Percentiles rank a stretch among this genome's conserved stretches.
These are phyloP conservation scores for Fusarium nanum DNA, from an alignment of 2,329 filamentous ascomycete species.

Conservation along the genomic window DNA sequence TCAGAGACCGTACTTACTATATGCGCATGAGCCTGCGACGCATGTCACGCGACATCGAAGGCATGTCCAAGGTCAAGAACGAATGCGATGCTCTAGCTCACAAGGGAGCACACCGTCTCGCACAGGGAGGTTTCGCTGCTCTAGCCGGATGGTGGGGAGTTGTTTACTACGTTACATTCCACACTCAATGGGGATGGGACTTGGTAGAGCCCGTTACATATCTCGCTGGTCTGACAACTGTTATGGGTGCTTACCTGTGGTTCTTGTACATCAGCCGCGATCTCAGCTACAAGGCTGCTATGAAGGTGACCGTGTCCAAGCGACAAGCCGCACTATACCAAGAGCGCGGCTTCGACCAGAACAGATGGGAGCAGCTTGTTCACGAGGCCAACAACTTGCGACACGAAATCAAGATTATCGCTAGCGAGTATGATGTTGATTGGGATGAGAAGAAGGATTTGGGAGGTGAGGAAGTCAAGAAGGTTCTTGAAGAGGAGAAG, in stretches of 20 bases:
- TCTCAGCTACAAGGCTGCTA: conserved; percentile 84
- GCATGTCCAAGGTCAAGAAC: conserved; percentile 78
- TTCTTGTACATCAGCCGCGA: conserved; percentile 93
- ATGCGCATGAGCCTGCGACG: conserved; percentile 81
- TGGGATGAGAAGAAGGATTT: conserved; percentile 85
- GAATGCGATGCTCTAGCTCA: conserved; percentile 85
- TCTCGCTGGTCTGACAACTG: conserved; percentile 83
- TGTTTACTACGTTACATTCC: conserved; percentile 78
- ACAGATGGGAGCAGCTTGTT: conserved; percentile 81
- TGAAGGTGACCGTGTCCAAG: conserved; percentile 86
- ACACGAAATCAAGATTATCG: conserved; percentile 82
- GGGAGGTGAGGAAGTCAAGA: conserved; percentile 72
- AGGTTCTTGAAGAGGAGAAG: conserved; percentile 66
- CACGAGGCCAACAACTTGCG: conserved; percentile 83
- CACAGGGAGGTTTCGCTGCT: conserved; percentile 80
- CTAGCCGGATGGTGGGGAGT: conserved; percentile 83
- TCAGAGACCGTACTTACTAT: conserved; percentile 91
- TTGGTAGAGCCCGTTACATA: conserved; percentile 93
- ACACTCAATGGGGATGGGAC: conserved; percentile 87
- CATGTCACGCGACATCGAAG: conserved; percentile 74
- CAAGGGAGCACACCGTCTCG: conserved; percentile 79
- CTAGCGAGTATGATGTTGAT: conserved; percentile 88
- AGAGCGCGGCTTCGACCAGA: conserved; percentile 77
- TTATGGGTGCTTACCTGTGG: conserved; percentile 93
- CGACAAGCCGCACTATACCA: conserved; percentile 83